Evolutionary conservation across 2,329 filamentous ascomycete genomes (phyloP).

Genomic region (Cercospora nicotianae): DNA sequence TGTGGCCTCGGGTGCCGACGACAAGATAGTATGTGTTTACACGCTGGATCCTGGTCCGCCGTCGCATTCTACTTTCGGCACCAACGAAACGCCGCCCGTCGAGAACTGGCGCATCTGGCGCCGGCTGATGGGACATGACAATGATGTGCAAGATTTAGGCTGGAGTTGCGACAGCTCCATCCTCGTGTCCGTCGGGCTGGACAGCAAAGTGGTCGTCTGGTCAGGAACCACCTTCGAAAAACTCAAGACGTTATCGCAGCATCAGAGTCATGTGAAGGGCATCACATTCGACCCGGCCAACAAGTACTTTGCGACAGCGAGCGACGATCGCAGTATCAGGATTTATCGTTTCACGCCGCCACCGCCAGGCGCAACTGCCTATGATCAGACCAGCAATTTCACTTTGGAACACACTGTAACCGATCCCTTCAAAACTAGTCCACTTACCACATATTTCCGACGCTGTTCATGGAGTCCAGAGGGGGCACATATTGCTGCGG

Average conservation of each 20-base stretch:
- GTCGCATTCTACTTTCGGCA: slow-evolving; percentile 77
- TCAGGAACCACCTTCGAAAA: slow-evolving; percentile 98
- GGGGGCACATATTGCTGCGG: slow-evolving; percentile 92
- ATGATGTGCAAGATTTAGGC: slow-evolving; percentile 95
- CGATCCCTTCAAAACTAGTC: slow-evolving; percentile 83
- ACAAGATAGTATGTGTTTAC: slow-evolving; percentile 98
- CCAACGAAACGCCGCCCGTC: slow-evolving; percentile 82
- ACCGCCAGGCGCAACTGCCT: slow-evolving; percentile 83
- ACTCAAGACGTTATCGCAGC: slow-evolving; percentile 86
- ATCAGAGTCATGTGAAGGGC: slow-evolving; percentile 97
- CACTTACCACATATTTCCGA: slow-evolving; percentile 93
- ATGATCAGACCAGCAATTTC: slow-evolving; percentile 97
- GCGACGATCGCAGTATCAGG: slow-evolving; percentile 94
- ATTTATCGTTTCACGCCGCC: slow-evolving; percentile 94
- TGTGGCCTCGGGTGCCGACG: slow-evolving; percentile 93
- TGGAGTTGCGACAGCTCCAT: slow-evolving; percentile 97
- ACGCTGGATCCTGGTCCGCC: slow-evolving; percentile 80
- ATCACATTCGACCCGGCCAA: slow-evolving; percentile 98
- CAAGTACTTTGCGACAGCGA: slow-evolving; percentile 98
- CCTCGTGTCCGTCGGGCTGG: slow-evolving; percentile 89
- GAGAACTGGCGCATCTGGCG: slow-evolving; percentile 98
- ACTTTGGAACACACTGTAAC: slow-evolving; percentile 89
- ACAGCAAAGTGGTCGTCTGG: slow-evolving; percentile 98
- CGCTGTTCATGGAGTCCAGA: slow-evolving; percentile 97
- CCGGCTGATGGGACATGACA: slow-evolving; percentile 92